phyloP scores from a whole-genome alignment of 331 rosid genomes.

The Malus hybrid region DNA sequence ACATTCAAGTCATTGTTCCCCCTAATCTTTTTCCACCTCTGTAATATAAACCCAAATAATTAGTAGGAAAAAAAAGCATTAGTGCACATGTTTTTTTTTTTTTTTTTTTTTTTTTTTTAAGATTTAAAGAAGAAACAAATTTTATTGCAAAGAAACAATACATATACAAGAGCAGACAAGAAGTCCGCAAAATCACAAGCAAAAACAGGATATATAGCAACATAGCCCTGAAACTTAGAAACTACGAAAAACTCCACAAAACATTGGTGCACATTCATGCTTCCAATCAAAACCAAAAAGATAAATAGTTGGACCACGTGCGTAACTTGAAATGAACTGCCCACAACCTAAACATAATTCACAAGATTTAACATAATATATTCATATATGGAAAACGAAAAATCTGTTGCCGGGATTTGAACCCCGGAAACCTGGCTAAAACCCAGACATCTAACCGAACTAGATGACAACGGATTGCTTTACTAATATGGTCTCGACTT shows the following conservation, averaged over 20 bases:
- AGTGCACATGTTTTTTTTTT: too few relatives aligned
- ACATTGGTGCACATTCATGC: background rate
- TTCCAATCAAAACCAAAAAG: background rate
- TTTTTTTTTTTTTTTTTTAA: too few relatives aligned
- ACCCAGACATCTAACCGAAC: constrained; percentile 59
- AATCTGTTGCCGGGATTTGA: constrained; percentile 58
- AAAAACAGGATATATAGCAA: too few relatives aligned
- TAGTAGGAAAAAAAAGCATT: background rate
- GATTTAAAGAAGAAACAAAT: too few relatives aligned
- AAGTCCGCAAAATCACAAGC: too few relatives aligned
- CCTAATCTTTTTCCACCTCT: constrained; percentile 83
- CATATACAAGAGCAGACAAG: too few relatives aligned
- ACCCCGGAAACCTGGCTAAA: constrained; percentile 52
- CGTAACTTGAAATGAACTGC: background rate
- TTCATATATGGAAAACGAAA: background rate
- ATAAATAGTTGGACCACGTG: background rate
- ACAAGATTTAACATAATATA: background rate
- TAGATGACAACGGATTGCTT: constrained; percentile 48
- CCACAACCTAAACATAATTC: background rate
- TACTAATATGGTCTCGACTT: background rate
- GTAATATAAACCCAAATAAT: constrained; percentile 21
- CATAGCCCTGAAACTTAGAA: too few relatives aligned
- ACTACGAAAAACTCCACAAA: too few relatives aligned
- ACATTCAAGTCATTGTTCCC: constrained; percentile 40
- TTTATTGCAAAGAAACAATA: too few relatives aligned